These are phyloP conservation scores for Lasiodiplodia hormozganensis DNA, from an alignment of 2,329 filamentous ascomycete genomes.

Conservation along the genomic window DNA sequence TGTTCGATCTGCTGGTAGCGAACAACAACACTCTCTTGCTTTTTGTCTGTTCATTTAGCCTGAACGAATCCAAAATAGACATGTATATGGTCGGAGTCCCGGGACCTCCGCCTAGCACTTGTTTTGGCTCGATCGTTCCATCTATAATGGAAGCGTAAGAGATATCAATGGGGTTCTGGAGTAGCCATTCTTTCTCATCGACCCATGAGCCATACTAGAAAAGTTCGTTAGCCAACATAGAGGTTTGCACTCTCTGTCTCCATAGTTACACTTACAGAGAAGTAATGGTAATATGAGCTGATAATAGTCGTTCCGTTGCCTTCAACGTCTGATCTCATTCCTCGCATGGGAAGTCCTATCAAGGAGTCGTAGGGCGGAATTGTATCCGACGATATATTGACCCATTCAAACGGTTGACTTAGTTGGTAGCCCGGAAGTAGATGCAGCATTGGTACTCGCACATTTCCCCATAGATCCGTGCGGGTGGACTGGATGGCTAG, in stretches of 20 bases:
- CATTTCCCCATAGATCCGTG: conserved; percentile 2
- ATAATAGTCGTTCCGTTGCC: neutral
- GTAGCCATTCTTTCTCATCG: neutral
- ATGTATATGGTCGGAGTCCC: neutral
- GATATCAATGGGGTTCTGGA: neutral
- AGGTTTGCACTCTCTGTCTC: no score
- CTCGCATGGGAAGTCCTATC: neutral
- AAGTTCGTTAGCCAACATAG: neutral
- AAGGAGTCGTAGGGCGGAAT: neutral
- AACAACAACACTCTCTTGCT: neutral
- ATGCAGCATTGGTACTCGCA: neutral
- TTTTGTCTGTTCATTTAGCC: neutral
- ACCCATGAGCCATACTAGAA: neutral
- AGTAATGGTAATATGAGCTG: neutral
- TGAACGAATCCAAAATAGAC: neutral
- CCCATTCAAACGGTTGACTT: neutral
- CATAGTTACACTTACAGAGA: neutral
- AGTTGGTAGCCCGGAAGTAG: neutral
- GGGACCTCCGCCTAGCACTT: neutral
- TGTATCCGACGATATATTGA: neutral
- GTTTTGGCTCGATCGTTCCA: neutral
- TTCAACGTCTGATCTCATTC: neutral
- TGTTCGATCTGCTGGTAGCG: neutral
- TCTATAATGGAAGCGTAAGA: neutral
- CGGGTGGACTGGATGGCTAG: neutral